Evolutionary conservation across 2,329 filamentous ascomycete species (phyloP).

Genomic region (Aureobasidium sp.): DNA sequence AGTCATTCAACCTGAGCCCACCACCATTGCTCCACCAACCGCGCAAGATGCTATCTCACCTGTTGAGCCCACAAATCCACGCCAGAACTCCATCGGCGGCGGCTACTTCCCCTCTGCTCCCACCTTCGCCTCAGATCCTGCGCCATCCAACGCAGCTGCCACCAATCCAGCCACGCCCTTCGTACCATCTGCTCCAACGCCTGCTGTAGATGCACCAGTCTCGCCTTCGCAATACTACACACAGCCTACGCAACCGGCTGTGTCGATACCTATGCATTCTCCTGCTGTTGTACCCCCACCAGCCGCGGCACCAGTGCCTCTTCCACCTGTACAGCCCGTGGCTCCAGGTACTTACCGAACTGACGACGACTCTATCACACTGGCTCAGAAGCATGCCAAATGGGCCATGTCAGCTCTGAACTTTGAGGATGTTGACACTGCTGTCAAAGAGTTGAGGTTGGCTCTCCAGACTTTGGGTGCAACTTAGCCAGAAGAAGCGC

Average conservation of each 20-base stretch:
- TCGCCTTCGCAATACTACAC: constrained; percentile 18
- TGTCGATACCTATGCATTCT: constrained; percentile 20
- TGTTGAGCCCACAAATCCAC: constrained; percentile 28
- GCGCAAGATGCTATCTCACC: constrained; percentile 36
- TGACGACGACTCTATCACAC: constrained; percentile 63
- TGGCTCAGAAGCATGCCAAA: constrained; percentile 89
- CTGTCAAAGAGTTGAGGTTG: constrained; percentile 71
- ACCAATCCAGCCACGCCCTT: constrained; percentile 20
- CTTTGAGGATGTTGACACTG: constrained; percentile 90
- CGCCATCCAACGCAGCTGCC: constrained; percentile 28
- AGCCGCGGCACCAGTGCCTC: constrained; percentile 14
- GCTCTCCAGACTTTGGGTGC: constrained; percentile 66
- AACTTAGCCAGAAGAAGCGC: constrained; percentile 26
- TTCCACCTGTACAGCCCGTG: constrained; percentile 21
- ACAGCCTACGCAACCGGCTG: constrained; percentile 12
- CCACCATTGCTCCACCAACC: constrained; percentile 30
- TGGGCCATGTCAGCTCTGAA: constrained; percentile 96
- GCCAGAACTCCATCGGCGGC: constrained; percentile 44
- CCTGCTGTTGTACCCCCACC: constrained; percentile 19
- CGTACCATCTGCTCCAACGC: neutral
- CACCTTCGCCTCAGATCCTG: constrained; percentile 33
- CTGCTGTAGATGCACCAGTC: constrained; percentile 14
- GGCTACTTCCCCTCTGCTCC: constrained; percentile 51
- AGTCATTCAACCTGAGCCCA: constrained; percentile 17
- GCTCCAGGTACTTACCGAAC: constrained; percentile 38